Base-by-base conservation (phyloP, 1,139 yeast species). In the Zhuliangozyma blackwelliae region DNA sequence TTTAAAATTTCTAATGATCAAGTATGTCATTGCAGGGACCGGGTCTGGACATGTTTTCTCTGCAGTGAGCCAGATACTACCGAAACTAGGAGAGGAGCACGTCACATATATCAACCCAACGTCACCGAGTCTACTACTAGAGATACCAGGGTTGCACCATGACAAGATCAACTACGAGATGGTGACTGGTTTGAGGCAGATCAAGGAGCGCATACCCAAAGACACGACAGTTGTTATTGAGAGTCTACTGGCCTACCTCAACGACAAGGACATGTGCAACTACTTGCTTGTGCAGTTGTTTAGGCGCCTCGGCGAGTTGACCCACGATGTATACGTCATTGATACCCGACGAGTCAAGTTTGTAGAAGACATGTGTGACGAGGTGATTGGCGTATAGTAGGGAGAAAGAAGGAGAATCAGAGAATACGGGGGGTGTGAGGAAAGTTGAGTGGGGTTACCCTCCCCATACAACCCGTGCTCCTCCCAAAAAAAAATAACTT, bases 31-130 rank as follows among this genome's bases (percentile, higher is more conserved):
- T n/a, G n/a, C n/a, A n/a, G n/a, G n/a, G n/a, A n/a, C n/a, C n/a
- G n/a, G n/a, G n/a, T n/a, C n/a, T n/a, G n/a, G n/a, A n/a, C n/a
- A n/a, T n/a, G n/a, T n/a, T n/a, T n/a, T n/a, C n/a, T n/a, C n/a
- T n/a, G 23, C 32, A 22, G 22, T 41, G 21, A 13, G 22, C 6
- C 34, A 33, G 5, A 10, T 35, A 11, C 11, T 41, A 27, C 29
- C 39, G 23, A 25, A 13, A 8, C 27, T 25, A 11, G n/a, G 20
- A 4, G 27, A 32, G n/a, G 25, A 6, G 19, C 16, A 22, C 16
- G 28, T 34, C 20, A 43, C 47, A 21, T 41, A 40, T 36, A 43
- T 41, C 7, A 43, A 41, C 32, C 34, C 45, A 20, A 39, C 47
- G 9, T 31, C 35, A 7, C 47, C 47, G n/a, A 39, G 38, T 19